Evolutionary conservation across 2,329 filamentous ascomycete species (phyloP).

Genomic region (Penicillium nordicum): DNA sequence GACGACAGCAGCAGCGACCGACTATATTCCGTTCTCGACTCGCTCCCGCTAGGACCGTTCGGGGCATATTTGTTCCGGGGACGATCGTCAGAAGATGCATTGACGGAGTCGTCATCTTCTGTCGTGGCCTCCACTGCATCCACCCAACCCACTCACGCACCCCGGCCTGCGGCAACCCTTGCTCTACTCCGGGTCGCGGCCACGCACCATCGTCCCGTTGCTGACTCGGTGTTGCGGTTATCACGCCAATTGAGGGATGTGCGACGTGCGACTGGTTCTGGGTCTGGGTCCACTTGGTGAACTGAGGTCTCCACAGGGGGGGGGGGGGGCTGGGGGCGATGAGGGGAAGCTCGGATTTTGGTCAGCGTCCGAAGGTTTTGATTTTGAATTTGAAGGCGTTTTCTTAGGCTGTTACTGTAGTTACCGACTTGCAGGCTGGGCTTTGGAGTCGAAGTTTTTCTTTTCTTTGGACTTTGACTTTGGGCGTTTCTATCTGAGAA

Average conservation of each 20-base stretch:
- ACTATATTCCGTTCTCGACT: conserved; percentile 14
- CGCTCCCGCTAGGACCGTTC: conserved; percentile 10
- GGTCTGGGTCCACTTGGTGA: conserved; percentile 16
- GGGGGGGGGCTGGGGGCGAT: neutral
- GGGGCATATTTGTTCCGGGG: conserved; percentile 5
- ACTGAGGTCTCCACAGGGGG: neutral
- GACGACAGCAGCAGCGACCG: conserved; percentile 1
- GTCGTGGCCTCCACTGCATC: conserved; percentile 1
- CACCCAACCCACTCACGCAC: neutral
- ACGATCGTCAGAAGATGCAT: conserved; percentile 9
- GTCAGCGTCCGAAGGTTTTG: neutral
- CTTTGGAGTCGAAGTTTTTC: neutral
- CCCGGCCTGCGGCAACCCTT: conserved; percentile 14
- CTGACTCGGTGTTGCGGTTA: conserved; percentile 25
- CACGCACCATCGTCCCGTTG: conserved; percentile 28
- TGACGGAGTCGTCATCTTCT: conserved; percentile 9
- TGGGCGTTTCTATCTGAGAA: neutral
- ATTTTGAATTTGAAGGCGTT: neutral
- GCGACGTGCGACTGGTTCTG: conserved; percentile 14
- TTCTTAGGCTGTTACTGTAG: neutral
- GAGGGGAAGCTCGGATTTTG: neutral
- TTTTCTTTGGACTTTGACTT: neutral
- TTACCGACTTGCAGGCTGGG: neutral
- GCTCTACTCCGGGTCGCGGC: conserved; percentile 25
- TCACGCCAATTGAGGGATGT: conserved; percentile 24